Conservation (phyloP, 2,329 filamentous ascomycete species). For the Exophiala phaeomuriformis region DNA sequence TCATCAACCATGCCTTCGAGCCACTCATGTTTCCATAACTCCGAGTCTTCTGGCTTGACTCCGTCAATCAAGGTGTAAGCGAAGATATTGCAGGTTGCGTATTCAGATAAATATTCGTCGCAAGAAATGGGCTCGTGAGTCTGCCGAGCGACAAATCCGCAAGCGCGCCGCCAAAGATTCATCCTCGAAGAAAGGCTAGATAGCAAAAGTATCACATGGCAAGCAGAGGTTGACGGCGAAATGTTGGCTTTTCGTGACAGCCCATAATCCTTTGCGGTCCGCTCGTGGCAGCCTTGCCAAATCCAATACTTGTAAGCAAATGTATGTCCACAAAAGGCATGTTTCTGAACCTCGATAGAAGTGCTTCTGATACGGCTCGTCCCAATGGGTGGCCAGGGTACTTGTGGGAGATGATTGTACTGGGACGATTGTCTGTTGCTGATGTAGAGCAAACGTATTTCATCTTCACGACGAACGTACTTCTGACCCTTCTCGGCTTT, state of each 20-base stretch:
- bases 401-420: background rate
- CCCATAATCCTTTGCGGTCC: background rate
- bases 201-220: background rate
- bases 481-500: background rate
- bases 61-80: background rate
- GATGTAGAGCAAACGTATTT: background rate
- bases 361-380: background rate
- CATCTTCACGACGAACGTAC: background rate
- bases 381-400: background rate
- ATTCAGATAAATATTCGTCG: background rate
- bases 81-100: background rate
- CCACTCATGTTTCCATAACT: background rate
- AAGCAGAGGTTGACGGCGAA: background rate
- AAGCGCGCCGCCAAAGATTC: background rate
- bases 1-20: background rate
- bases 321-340: background rate
- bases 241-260: background rate
- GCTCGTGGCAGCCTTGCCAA: background rate
- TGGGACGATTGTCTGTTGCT: background rate
- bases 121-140: background rate
- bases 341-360: background rate
- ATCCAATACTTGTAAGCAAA: background rate
- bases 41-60: background rate
- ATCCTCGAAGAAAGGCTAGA: background rate
- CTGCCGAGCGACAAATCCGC: background rate